Base-by-base conservation (phyloP, 2,329 filamentous ascomycete genomes). In the Incumbomyces lentus region DNA sequence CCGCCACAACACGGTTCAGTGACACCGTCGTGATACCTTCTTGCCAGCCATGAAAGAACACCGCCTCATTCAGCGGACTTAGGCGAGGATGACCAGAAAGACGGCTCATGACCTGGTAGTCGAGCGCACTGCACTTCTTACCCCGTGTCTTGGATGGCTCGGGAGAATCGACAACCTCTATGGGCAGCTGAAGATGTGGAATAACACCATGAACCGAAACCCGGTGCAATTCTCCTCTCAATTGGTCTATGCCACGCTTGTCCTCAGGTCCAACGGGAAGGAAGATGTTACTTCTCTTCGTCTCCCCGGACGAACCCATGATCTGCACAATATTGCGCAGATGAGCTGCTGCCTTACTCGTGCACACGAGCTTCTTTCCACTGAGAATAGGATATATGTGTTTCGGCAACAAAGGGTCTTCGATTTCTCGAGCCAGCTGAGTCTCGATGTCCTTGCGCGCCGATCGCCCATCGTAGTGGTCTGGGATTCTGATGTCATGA, bases 21-120 rank as follows among this genome's bases (percentile, higher is more conserved):
- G 82, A 86, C 43, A 89, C 64, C 1, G 83, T 88, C 1, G 81
- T 84, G 19, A 75, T 59, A 0, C 72, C 68, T 7, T 68, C 64
- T 8, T 71, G 70, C 84, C 84, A 89, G 13, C 84, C 84, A 57
- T 80, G 79, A 44, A 84, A 67, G 58, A 88, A 86, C 7, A 86
- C 82, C 16, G 81, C 80, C 44, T 72, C 65, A 56, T 86, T 87
- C 47, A 84, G 78, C 11, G 69, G 63, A 0, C 75, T 79, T 43
- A 84, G 66, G 5, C 69, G 65, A 46, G 47, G 35, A 50, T 49
- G 31, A 38, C 14, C 34, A 6, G 36, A 33, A 12, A 43, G 26
- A 17, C 43, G 38, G 2, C 17, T 14, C 34, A 43, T 32, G 12
- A 45, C 33, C 34, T 37, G 33, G 11, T 6, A n/a, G 14, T 35